Conservation (phyloP, 257 asterid species). For the Lantana camara region DNA sequence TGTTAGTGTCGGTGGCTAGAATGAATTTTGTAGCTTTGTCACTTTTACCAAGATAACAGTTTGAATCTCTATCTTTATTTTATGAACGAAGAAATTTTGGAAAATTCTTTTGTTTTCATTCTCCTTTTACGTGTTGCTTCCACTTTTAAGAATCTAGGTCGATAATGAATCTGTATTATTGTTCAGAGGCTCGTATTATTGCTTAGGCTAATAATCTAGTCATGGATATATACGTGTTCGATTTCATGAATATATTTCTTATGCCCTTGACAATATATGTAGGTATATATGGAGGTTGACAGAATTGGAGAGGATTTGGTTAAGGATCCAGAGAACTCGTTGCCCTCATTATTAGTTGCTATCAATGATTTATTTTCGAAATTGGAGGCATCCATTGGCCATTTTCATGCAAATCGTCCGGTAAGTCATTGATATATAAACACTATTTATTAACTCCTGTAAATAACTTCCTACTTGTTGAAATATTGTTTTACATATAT, state of each 20-base stretch:
- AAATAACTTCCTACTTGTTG: neutral
- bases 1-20: too few species aligned
- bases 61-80: too few species aligned
- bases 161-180: too few species aligned
- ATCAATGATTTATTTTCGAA: constrained; percentile 69
- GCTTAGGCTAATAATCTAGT: constrained; percentile 1
- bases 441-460: constrained; percentile 17
- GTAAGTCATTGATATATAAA: constrained; percentile 38
- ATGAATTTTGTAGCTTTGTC: neutral
- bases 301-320: constrained; percentile 73
- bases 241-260: too few species aligned
- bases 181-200: too few species aligned
- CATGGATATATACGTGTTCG: too few species aligned
- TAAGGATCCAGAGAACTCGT: constrained; percentile 65
- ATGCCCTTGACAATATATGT: constrained; percentile 25
- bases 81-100: too few species aligned
- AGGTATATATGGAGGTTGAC: constrained; percentile 90
- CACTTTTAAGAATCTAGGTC: neutral
- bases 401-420: constrained; percentile 82
- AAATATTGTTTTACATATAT: constrained; percentile 13
- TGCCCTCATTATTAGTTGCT: constrained; percentile 67
- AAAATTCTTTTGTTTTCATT: too few species aligned
- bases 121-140: too few species aligned
- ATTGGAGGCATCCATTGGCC: constrained; percentile 91
- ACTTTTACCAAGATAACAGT: too few species aligned